Percentiles rank a stretch among this genome's conserved stretches.
These are phyloP conservation scores for Ascocoryne sarcoides DNA, from an alignment of 2,329 filamentous ascomycete genomes.

Conservation along the genomic window DNA sequence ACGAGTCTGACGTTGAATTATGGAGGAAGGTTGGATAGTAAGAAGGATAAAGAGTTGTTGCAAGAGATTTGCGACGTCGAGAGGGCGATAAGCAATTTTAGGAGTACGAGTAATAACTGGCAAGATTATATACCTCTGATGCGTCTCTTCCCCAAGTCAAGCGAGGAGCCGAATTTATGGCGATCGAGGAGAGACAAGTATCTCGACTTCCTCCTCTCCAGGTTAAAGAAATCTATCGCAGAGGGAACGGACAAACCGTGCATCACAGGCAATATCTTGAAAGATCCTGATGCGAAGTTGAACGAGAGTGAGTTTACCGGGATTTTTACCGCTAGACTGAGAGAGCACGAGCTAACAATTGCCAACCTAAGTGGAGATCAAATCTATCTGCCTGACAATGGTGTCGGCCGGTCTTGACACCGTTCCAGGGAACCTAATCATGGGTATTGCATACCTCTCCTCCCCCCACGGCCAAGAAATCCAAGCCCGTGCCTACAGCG, in stretches of 20 bases:
- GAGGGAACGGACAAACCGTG: slow-evolving; percentile 59
- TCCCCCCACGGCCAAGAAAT: slow-evolving; percentile 58
- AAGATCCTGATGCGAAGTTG: slow-evolving; percentile 53
- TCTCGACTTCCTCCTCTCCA: slow-evolving; percentile 48
- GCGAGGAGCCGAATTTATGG: slow-evolving; percentile 54
- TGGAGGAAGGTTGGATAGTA: slow-evolving; percentile 64
- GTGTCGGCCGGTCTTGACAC: slow-evolving; percentile 76
- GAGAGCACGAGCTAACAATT: slow-evolving; percentile 24
- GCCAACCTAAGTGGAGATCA: slow-evolving; percentile 54
- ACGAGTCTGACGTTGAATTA: slow-evolving; percentile 73
- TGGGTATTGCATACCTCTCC: slow-evolving; percentile 71
- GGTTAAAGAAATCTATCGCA: slow-evolving; percentile 51
- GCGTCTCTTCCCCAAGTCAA: slow-evolving; percentile 54
- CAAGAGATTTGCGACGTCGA: slow-evolving; percentile 70
- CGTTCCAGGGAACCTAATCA: slow-evolving; percentile 69
- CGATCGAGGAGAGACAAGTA: slow-evolving; percentile 60
- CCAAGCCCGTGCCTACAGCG: slow-evolving; percentile 59
- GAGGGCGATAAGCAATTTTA: slow-evolving; percentile 64
- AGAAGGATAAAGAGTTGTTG: slow-evolving; percentile 57
- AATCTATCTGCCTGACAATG: slow-evolving; percentile 75
- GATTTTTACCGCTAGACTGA: slow-evolving; percentile 18
- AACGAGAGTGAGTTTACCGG: slow-evolving; percentile 45
- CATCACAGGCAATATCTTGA: slow-evolving; percentile 59
- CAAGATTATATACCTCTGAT: slow-evolving; percentile 76
- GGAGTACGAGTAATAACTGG: slow-evolving; percentile 75